A percentile compares a stretch with the other conserved stretches of the same genome.
Evolutionary conservation across 371 early-diverging fungal species (phyloP).

Genomic region (Saksenaea vasiformis): DNA sequence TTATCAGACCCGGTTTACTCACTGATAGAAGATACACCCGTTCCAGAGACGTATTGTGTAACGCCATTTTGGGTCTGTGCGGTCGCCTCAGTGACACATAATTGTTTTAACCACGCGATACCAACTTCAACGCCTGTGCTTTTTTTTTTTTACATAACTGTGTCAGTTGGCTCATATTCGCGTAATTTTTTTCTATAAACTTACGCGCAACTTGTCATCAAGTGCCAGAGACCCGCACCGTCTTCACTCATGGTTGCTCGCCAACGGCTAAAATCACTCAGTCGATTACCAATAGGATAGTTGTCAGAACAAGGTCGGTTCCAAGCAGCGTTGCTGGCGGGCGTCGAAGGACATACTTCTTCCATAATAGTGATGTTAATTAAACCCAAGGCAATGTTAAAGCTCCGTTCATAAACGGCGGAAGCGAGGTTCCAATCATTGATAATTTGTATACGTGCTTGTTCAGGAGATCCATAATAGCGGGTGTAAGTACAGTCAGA

Average conservation of each 20-base stretch:
- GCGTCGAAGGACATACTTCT: constrained; percentile 57
- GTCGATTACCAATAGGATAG: constrained; percentile 75
- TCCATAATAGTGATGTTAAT: constrained; percentile 79
- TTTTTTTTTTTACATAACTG: neutral
- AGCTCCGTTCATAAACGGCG: constrained; percentile 81
- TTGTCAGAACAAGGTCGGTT: constrained; percentile 75
- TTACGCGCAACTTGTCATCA: constrained; percentile 87
- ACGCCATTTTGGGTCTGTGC: constrained; percentile 42
- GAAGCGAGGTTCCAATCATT: constrained; percentile 79
- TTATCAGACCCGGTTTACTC: constrained; percentile 17
- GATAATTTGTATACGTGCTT: constrained; percentile 74
- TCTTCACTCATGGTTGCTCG: constrained; percentile 68
- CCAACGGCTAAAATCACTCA: constrained; percentile 92
- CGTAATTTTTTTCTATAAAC: neutral
- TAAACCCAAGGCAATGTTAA: constrained; percentile 88
- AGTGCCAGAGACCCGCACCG: constrained; percentile 93
- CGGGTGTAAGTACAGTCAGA: constrained; percentile 82
- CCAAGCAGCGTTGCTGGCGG: constrained; percentile 56
- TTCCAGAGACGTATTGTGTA: constrained; percentile 73
- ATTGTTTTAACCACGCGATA: constrained; percentile 88
- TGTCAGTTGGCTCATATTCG: neutral
- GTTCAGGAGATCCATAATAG: constrained; percentile 54
- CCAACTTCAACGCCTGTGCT: constrained; percentile 86
- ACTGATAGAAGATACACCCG: constrained; percentile 84
- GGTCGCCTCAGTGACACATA: constrained; percentile 64